Percentiles rank a stretch among this genome's conserved stretches.
phyloP scores from a whole-genome alignment of 2,329 filamentous ascomycete species.

The Claviceps monticola region DNA sequence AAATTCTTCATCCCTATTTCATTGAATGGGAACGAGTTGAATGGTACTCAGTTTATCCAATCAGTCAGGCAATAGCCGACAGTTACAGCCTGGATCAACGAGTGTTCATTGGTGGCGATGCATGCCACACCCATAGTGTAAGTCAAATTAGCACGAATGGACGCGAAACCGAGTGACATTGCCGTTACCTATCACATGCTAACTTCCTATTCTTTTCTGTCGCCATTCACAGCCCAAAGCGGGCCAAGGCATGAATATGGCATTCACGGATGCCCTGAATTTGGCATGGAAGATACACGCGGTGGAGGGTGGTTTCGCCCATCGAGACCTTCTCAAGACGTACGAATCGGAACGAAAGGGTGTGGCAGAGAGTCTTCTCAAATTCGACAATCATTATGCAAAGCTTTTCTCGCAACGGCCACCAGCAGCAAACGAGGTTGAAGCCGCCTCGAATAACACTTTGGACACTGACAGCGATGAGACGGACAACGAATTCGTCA shows the following conservation, averaged over 20 bases:
- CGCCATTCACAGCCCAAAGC: constrained; percentile 49
- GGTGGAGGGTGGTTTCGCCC: constrained; percentile 70
- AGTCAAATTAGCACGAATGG: constrained; percentile 15
- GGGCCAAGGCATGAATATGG: constrained; percentile 69
- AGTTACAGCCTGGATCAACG: constrained; percentile 53
- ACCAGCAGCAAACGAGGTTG: constrained; percentile 59
- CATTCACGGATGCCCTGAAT: constrained; percentile 71
- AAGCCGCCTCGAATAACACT: constrained; percentile 40
- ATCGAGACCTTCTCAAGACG: constrained; percentile 61
- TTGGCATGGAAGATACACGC: constrained; percentile 93
- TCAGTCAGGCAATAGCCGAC: constrained; percentile 59
- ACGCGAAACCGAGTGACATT: not conserved
- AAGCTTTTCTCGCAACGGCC: constrained; percentile 74
- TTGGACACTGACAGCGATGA: constrained; percentile 15
- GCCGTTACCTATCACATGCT: not conserved
- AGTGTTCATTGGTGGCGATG: constrained; percentile 63
- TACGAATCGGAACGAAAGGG: constrained; percentile 79
- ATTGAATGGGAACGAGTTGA: constrained; percentile 55
- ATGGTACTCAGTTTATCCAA: constrained; percentile 67
- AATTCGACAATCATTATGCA: constrained; percentile 82
- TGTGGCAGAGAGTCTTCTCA: constrained; percentile 69
- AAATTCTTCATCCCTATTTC: constrained; percentile 50
- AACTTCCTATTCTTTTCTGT: not conserved
- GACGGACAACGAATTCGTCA: constrained; percentile 61
- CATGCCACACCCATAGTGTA: constrained; percentile 67